These are phyloP conservation scores for Talaromyces sp. DNA, from an alignment of 2,329 filamentous ascomycete species.

Conservation along the genomic window DNA sequence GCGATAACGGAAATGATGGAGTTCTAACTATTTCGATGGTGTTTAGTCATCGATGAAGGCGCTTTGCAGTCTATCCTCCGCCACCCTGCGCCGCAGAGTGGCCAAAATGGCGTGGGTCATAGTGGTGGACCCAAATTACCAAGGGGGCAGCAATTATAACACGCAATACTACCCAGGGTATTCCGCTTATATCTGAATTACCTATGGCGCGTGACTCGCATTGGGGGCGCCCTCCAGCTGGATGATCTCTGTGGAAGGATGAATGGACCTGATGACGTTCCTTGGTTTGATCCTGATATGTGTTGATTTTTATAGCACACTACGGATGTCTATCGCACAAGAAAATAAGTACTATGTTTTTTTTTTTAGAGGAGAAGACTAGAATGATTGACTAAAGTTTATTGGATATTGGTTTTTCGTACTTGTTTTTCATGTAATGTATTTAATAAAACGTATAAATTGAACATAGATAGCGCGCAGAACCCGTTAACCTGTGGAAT, in stretches of 20 bases:
- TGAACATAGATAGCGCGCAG: no score
- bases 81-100: not conserved
- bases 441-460: not conserved
- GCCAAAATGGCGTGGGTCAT: not conserved
- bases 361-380: not conserved
- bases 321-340: not conserved
- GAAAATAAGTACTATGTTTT: not conserved
- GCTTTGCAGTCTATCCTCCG: not conserved
- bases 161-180: slow-evolving; percentile 5
- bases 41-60: not conserved
- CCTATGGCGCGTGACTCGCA: not conserved
- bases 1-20: not conserved
- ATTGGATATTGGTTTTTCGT: not conserved
- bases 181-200: not conserved
- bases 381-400: not conserved
- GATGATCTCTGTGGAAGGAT: slow-evolving; percentile 7
- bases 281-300: slow-evolving; percentile 5
- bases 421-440: not conserved
- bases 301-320: not conserved
- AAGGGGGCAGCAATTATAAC: slow-evolving; percentile 1
- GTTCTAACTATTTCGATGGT: not conserved
- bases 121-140: not conserved
- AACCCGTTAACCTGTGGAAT: not conserved
- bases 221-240: not conserved
- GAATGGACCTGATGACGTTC: slow-evolving; percentile 2